Evolutionary conservation across 768 basidiomycete species (phyloP).

Genomic region (Lentinus brumalis): DNA sequence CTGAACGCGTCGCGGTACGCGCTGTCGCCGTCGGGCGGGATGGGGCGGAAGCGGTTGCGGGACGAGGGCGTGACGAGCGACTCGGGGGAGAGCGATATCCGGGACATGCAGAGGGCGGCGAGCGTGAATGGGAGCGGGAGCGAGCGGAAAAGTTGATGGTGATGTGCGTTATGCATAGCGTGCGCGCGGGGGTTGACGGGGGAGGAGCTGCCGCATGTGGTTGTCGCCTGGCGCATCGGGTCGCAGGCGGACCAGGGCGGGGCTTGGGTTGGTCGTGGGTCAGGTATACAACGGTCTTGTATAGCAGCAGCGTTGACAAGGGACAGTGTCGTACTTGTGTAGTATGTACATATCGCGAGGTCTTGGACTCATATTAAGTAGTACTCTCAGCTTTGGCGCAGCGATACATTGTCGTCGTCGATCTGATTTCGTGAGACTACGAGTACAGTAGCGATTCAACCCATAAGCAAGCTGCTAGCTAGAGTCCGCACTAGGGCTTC

Average conservation of each 20-base stretch:
- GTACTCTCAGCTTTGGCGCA: background rate
- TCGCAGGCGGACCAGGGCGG: background rate
- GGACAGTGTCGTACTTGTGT: too few relatives aligned
- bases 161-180: too few relatives aligned
- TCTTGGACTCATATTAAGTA: background rate
- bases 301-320: too few relatives aligned
- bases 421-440: too few relatives aligned
- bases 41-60: slow-evolving; percentile 20
- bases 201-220: slow-evolving; percentile 7
- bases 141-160: slow-evolving; percentile 10
- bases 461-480: too few relatives aligned
- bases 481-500: background rate
- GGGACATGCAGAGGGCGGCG: background rate
- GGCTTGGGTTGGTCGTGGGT: background rate
- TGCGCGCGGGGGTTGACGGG: too few relatives aligned
- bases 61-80: slow-evolving; percentile 17
- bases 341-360: too few relatives aligned
- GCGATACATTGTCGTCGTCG: background rate
- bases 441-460: too few relatives aligned
- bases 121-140: slow-evolving; percentile 1
- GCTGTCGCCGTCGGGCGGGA: slow-evolving; percentile 11
- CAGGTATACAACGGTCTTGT: too few relatives aligned
- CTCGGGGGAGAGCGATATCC: slow-evolving; percentile 16
- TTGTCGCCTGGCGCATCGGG: background rate
- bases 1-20: slow-evolving; percentile 19